Evolutionary conservation across 176 grass and related monocot species (phyloP).

Genomic region (Dendrocalamus sinicus): DNA sequence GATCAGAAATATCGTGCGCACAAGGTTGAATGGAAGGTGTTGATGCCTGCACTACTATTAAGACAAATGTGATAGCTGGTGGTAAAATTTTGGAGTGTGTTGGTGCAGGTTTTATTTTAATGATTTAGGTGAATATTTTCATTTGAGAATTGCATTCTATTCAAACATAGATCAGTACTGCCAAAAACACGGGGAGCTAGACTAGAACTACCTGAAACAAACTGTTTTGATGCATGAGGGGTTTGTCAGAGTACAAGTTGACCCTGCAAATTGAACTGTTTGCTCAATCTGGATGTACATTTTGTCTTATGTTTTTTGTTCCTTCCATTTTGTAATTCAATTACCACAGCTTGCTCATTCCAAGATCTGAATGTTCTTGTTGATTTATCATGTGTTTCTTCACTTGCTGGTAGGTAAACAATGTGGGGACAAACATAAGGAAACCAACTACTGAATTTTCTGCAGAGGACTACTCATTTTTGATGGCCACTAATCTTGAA

Average conservation of each 20-base stretch:
- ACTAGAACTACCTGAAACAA: neutral
- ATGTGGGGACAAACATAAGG: slow-evolving; percentile 75
- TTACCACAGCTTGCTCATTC: neutral
- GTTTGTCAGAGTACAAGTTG: neutral
- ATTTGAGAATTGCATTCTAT: too few relatives aligned
- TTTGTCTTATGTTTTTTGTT: neutral
- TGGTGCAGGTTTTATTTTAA: neutral
- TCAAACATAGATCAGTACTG: neutral
- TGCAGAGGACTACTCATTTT: slow-evolving; percentile 68
- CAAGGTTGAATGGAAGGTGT: neutral
- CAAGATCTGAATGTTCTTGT: neutral
- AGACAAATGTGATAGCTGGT: neutral
- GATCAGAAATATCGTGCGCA: neutral
- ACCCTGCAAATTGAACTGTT: neutral
- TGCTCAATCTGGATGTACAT: neutral
- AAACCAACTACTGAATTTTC: slow-evolving; percentile 66
- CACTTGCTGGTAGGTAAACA: slow-evolving; percentile 70
- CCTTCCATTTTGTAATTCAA: neutral
- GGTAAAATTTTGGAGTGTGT: neutral
- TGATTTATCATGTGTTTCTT: neutral
- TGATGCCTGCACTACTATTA: neutral
- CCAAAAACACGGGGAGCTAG: neutral
- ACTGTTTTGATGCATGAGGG: neutral
- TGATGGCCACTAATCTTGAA: slow-evolving; percentile 88
- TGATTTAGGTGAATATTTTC: too few relatives aligned